phyloP scores from a whole-genome alignment of 1,284 basidiomycete species.

The Sporisorium graminicola region DNA sequence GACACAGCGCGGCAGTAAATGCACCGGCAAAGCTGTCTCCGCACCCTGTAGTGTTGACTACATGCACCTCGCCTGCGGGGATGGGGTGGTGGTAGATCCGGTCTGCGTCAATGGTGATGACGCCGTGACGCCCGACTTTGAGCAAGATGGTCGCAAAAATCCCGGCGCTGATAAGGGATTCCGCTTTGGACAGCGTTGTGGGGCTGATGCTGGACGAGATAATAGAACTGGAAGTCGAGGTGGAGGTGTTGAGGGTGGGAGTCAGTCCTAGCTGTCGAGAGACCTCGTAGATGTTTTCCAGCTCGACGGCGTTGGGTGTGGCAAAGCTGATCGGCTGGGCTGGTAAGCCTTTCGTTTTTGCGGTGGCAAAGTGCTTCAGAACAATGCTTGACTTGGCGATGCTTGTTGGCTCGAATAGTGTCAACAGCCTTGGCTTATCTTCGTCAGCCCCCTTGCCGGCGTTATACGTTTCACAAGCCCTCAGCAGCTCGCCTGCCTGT shows the following conservation, averaged over 20 bases:
- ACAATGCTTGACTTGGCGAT: constrained; percentile 33
- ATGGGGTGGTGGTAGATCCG: constrained; percentile 38
- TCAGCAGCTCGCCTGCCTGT: constrained; percentile 51
- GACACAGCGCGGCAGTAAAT: constrained; percentile 47
- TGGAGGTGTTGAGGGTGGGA: neutral
- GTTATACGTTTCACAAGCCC: constrained; percentile 30
- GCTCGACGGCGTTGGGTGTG: constrained; percentile 52
- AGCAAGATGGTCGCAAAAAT: constrained; percentile 43
- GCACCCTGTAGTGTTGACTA: constrained; percentile 64
- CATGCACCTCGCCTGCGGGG: constrained; percentile 16
- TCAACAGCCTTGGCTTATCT: neutral
- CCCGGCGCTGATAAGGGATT: constrained; percentile 8
- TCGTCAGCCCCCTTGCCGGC: constrained; percentile 68
- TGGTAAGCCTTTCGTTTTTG: neutral
- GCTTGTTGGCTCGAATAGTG: constrained; percentile 47
- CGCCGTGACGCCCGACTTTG: constrained; percentile 49
- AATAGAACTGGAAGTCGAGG: neutral
- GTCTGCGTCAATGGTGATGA: constrained; percentile 22
- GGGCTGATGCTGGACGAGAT: constrained; percentile 4
- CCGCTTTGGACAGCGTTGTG: constrained; percentile 3
- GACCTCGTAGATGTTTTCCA: constrained; percentile 27
- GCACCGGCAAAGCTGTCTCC: constrained; percentile 68
- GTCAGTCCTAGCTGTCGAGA: constrained; percentile 14
- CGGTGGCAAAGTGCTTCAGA: constrained; percentile 13
- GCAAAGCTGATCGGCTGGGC: constrained; percentile 29